Evolutionary conservation across 2,329 filamentous ascomycete genomes (phyloP), one percentile per base, ranked within the genome.

Genomic region (Helicocarpus griseus): DNA sequence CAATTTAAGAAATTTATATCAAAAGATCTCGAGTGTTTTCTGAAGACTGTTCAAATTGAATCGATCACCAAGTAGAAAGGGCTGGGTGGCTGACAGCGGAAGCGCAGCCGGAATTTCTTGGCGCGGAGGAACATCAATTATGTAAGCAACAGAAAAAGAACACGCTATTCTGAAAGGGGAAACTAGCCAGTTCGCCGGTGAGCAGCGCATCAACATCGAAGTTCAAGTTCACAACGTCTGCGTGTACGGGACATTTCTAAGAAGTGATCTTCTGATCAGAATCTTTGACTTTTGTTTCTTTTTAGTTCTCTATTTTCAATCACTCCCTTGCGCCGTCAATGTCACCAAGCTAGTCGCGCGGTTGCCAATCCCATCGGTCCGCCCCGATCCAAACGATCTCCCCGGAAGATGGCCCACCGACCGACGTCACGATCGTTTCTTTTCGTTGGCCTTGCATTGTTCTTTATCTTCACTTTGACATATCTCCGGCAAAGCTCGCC

Each of bases 401-500:
- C 21, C 19, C 5, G 21, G 31, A 50, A 43, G 50, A 70, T 70
- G 67, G 65, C 65, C 21, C 63, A 61, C 52, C 68, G 67, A 35
- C 67, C 69, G 53, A 63, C 67, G 35, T 63, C 64, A 40, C 65
- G 67, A 49, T 64, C 66, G 28, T 63, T 71, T 46, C 54, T 66
- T 41, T 59, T 68, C 52, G 64, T 66, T 58, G 61, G 49, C 40
- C 51, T 58, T 26, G 53, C 65, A 14, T 49, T 69, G 26, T 67
- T 66, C 47, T 54, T 71, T 22, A 55, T 71, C 35, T 51, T 70
- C 22, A 66, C 70, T 41, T 60, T 70, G 48, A 57, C 70, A 49
- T 69, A 69, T 47, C 58, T 70, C 43, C 62, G 63, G 31, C 67
- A 66, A 9, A 60, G 67, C 49, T 65, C 64, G 5, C 68, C 67